phyloP scores from a whole-genome alignment of 2,329 filamentous ascomycete species.

The Pochonia chlamydosporia region DNA sequence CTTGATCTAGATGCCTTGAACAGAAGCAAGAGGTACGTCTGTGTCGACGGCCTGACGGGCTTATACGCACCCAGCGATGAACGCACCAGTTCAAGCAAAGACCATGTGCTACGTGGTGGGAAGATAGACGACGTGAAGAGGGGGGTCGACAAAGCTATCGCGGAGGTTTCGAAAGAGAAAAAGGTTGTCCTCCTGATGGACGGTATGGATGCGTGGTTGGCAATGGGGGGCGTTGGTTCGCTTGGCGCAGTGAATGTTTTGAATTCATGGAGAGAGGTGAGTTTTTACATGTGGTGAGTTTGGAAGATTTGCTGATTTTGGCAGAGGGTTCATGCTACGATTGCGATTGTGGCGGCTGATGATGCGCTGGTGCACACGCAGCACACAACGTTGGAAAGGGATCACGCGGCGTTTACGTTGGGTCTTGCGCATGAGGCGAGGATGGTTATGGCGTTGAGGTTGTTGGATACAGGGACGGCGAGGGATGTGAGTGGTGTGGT shows the following conservation, averaged over 20 bases:
- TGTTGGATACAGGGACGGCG: constrained; percentile 82
- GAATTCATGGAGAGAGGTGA: constrained; percentile 57
- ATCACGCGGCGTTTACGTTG: constrained; percentile 66
- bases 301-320: background rate
- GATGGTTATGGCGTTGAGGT: constrained; percentile 64
- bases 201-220: constrained; percentile 59
- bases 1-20: constrained; percentile 61
- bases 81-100: constrained; percentile 6
- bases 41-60: constrained; percentile 67
- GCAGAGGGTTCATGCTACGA: constrained; percentile 57
- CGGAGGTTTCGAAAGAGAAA: constrained; percentile 21
- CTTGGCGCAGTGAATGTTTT: constrained; percentile 50
- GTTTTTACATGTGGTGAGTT: constrained; percentile 19
- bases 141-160: constrained; percentile 34
- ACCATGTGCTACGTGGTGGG: constrained; percentile 22
- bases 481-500: constrained; percentile 87
- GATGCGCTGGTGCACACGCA: constrained; percentile 59
- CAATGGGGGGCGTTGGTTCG: constrained; percentile 41
- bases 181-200: constrained; percentile 58
- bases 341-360: constrained; percentile 69
- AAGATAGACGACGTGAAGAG: constrained; percentile 30
- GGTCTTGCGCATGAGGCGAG: constrained; percentile 69
- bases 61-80: constrained; percentile 39
- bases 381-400: constrained; percentile 60
- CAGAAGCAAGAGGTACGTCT: constrained; percentile 57